phyloP scores from a whole-genome alignment of 1,139 yeast genomes.

The Suhomyces wounanorum region DNA sequence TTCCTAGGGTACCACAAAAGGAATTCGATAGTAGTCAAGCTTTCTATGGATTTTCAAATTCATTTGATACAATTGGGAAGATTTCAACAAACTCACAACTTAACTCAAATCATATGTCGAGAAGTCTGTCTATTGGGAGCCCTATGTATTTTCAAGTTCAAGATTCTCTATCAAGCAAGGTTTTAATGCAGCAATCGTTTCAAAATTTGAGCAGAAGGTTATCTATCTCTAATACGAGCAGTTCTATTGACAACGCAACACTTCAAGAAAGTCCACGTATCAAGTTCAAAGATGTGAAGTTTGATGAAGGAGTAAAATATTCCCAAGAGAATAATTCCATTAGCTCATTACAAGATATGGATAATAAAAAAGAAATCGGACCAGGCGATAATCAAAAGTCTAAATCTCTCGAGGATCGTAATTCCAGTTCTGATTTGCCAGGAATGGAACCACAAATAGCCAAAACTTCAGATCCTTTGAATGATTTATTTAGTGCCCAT shows the following conservation, averaged over 20 bases:
- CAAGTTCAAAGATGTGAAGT: conserved; percentile 35
- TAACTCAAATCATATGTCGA: conserved; percentile 19
- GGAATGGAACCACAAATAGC: neutral
- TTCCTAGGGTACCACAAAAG: neutral
- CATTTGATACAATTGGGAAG: conserved; percentile 3
- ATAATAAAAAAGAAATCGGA: neutral
- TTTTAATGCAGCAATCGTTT: conserved; percentile 15
- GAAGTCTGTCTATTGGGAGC: conserved; percentile 33
- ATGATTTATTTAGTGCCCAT: conserved; percentile 35
- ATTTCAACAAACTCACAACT: neutral
- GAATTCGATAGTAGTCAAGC: neutral
- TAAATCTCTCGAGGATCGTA: neutral
- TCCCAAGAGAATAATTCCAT: neutral
- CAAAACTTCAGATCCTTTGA: conserved; percentile 22
- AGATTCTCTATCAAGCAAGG: conserved; percentile 18
- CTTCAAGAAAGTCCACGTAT: conserved; percentile 15
- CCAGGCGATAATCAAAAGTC: neutral
- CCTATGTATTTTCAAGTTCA: conserved; percentile 25
- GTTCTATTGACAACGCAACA: conserved; percentile 28
- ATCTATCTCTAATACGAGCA: conserved; percentile 26
- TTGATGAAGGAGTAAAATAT: conserved; percentile 15
- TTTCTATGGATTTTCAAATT: neutral
- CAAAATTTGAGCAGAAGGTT: conserved; percentile 25
- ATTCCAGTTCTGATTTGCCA: neutral
- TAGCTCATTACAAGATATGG: neutral